These are phyloP conservation scores for Incumbomyces delicatus DNA, from an alignment of 2,329 filamentous ascomycete species.

Conservation along the genomic window DNA sequence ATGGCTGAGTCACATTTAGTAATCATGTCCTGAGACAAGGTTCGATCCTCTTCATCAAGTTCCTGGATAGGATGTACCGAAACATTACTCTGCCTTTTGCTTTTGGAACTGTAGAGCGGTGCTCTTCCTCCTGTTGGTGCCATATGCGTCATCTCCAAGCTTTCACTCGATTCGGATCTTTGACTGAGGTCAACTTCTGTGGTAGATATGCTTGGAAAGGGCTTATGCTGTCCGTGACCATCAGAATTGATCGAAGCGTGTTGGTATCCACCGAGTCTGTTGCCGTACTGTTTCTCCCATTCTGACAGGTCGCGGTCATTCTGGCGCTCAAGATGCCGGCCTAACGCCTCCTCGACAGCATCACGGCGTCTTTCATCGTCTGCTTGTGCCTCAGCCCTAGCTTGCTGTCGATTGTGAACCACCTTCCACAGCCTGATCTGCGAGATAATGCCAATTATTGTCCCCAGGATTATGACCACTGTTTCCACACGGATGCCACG, in stretches of 20 bases:
- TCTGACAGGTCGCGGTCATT: conserved; percentile 37
- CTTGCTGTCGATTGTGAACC: conserved; percentile 47
- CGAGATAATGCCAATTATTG: conserved; percentile 65
- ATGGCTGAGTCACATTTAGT: neutral
- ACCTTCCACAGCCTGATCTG: conserved; percentile 81
- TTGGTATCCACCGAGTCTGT: conserved; percentile 37
- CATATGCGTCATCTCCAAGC: conserved; percentile 15
- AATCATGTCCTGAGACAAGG: neutral
- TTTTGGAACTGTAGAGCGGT: conserved; percentile 10
- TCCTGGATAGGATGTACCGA: conserved; percentile 19
- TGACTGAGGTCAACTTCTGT: conserved; percentile 8
- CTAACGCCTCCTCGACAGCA: conserved; percentile 60
- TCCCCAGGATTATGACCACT: conserved; percentile 65
- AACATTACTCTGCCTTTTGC: conserved; percentile 15
- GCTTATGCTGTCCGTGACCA: conserved; percentile 25
- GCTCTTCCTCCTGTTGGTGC: neutral
- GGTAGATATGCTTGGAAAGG: conserved; percentile 22
- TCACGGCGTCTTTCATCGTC: conserved; percentile 47
- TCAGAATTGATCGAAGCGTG: conserved; percentile 44
- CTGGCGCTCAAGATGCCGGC: conserved; percentile 45
- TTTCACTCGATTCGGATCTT: conserved; percentile 7
- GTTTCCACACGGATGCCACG: conserved; percentile 79
- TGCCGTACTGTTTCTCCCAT: conserved; percentile 73
- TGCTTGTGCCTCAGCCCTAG: conserved; percentile 36
- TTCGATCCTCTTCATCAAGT: conserved; percentile 13